Evolutionary conservation across 176 grass and related monocot genomes (phyloP).

Genomic region (sorghum (Sorghum bicolor)): DNA sequence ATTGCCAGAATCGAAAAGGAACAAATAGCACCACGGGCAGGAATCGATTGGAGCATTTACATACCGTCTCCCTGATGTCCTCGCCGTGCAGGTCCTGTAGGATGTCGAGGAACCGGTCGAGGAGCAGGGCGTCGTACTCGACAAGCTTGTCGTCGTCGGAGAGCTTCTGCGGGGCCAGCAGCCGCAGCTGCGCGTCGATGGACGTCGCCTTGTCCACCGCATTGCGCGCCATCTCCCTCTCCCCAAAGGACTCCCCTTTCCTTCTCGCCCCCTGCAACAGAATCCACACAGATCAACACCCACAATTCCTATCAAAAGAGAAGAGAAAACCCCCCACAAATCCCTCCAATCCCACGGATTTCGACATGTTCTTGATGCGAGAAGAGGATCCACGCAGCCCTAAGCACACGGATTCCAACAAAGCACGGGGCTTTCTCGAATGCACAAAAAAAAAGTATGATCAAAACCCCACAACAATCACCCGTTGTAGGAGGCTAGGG

Average conservation of each 20-base stretch:
- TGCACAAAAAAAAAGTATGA: neutral
- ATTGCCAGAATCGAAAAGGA: neutral
- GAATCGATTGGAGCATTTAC: neutral
- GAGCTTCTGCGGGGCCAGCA: slow-evolving; percentile 76
- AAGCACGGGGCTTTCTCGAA: neutral
- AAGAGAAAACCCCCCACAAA: neutral
- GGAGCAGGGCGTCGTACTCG: slow-evolving; percentile 79
- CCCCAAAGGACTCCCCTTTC: neutral
- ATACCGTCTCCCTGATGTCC: slow-evolving; percentile 72
- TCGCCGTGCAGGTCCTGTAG: slow-evolving; percentile 76
- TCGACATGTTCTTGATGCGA: neutral
- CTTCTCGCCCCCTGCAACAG: slow-evolving; percentile 32
- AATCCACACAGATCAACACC: slow-evolving; percentile 26
- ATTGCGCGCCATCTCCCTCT: slow-evolving; percentile 35
- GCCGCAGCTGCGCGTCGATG: slow-evolving; percentile 74
- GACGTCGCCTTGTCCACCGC: slow-evolving; percentile 66
- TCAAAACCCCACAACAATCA: slow-evolving; percentile 9
- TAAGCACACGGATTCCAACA: slow-evolving; percentile 13
- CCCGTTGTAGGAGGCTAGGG: neutral
- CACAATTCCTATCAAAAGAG: neutral
- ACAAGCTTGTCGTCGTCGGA: slow-evolving; percentile 85
- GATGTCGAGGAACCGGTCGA: slow-evolving; percentile 87
- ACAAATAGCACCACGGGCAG: neutral
- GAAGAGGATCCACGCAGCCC: neutral
- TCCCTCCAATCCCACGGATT: neutral